Base-by-base conservation (phyloP, 2,329 filamentous ascomycete genomes). In the Didymella segeticola region DNA sequence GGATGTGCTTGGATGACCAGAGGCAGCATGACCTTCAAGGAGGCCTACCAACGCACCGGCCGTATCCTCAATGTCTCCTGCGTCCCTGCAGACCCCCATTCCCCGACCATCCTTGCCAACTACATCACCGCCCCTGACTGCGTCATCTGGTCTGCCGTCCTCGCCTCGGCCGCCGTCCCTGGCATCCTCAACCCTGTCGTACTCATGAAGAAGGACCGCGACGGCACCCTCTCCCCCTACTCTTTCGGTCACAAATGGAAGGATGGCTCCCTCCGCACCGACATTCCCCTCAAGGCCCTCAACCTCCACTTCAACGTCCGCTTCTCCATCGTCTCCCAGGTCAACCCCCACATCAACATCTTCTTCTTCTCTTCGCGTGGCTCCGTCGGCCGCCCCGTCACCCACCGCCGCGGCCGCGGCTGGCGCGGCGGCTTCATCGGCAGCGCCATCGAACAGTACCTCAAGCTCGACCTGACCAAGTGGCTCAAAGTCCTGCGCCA, bases 231-330 rank as follows among this genome's bases (percentile, higher is more conserved):
- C 4, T 86, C 86, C 0, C 95, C 95, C 0, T 99, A 96, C 75
- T 96, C 91, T 0, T 99, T 99, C 70, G 95, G 95, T 0, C 93
- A 98, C 80, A 98, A 98, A 77, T 99, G 95, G 95, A 99, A 99
- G 76, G 95, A 99, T 72, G 95, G 95, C 47, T 95, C 89, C 63
- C 78, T 99, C 48, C 85, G 95, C 30, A 99, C 95, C 1, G 95
- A 99, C 69, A 97, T 99, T 23, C 95, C 95, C 0, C 86, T 99
- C 68, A 95, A 93, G 75, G 89, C 93, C 1, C 82, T 99, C 45
- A 98, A 99, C 73, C 82, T 96, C 1, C 91, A 98, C 71, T 99
- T 99, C 80, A 98, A 98, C 73, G 95, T 98, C 74, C 97, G 96
- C 73, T 99, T 98, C 75, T 93, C 90, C 60, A 93, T 99, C 60